These are phyloP conservation scores for Symbiodinium pilosum DNA, from an alignment of 73 alveolate genomes.

Conservation along the genomic window DNA sequence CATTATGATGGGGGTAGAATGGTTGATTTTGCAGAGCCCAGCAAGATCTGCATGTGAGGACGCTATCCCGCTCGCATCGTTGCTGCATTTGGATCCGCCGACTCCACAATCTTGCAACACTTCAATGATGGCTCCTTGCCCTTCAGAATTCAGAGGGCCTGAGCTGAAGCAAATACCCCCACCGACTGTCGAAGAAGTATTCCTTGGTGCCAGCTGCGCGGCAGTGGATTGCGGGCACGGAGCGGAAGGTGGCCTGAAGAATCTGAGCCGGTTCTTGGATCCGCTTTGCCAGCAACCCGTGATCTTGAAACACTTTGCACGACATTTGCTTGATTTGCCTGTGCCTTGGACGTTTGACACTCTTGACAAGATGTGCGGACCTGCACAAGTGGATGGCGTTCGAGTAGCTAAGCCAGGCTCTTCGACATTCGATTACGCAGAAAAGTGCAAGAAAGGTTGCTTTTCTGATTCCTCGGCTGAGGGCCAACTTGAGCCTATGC, in stretches of 20 bases:
- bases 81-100: neutral
- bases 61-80: neutral
- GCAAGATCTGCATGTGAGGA: neutral
- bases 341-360: neutral
- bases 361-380: neutral
- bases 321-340: neutral
- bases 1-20: no score
- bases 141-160: no score
- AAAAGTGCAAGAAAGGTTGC: constrained; percentile 35
- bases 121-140: neutral
- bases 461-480: constrained; percentile 24
- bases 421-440: constrained; percentile 52
- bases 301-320: neutral
- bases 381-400: constrained; percentile 39
- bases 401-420: neutral
- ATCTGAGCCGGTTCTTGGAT: neutral
- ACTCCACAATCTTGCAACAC: neutral
- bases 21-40: no score
- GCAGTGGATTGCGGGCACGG: neutral
- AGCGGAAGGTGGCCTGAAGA: neutral
- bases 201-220: neutral
- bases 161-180: neutral
- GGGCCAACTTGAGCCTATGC: constrained; percentile 41
- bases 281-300: neutral
- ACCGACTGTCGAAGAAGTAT: neutral